phyloP scores from a whole-genome alignment of 208 protist species.

The Acanthamoeba divionensis region DNA sequence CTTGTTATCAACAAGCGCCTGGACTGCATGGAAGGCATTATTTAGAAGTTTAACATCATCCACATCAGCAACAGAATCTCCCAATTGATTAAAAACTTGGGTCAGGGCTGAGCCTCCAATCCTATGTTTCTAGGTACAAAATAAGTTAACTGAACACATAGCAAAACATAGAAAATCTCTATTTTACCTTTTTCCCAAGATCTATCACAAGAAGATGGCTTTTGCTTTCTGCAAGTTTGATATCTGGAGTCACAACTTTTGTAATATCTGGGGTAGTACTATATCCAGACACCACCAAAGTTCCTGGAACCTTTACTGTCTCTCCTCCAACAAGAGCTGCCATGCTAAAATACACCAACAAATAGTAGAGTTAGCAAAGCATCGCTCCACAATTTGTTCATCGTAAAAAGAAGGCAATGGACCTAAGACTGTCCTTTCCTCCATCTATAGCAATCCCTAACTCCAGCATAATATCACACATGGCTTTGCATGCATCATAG shows the following conservation, averaged over 20 bases:
- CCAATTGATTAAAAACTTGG: slow-evolving; percentile 78
- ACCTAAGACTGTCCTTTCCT: slow-evolving; percentile 78
- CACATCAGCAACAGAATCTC: slow-evolving; percentile 68
- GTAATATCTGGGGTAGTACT: slow-evolving; percentile 73
- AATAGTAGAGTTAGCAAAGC: background rate
- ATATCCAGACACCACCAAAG: slow-evolving; percentile 79
- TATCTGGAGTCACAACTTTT: slow-evolving; percentile 73
- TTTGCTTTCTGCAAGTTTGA: slow-evolving; percentile 61
- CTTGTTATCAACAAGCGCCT: slow-evolving; percentile 57
- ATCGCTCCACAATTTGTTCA: too few species aligned
- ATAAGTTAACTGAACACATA: background rate
- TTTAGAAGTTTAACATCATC: slow-evolving; percentile 52
- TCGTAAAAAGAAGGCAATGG: background rate
- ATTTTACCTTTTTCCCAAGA: background rate
- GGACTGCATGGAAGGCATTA: slow-evolving; percentile 53
- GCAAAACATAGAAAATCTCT: background rate
- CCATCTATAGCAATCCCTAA: slow-evolving; percentile 81
- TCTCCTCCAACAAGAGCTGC: slow-evolving; percentile 53
- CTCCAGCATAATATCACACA: slow-evolving; percentile 73
- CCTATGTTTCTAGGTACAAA: slow-evolving; percentile 34
- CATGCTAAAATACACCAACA: slow-evolving; percentile 35
- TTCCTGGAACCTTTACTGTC: slow-evolving; percentile 77
- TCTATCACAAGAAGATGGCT: slow-evolving; percentile 27
- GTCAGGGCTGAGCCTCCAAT: slow-evolving; percentile 76
- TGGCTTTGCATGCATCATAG: slow-evolving; percentile 76